Base-by-base conservation (phyloP, 1,139 yeast species). In the Meyerozyma athensensis region DNA sequence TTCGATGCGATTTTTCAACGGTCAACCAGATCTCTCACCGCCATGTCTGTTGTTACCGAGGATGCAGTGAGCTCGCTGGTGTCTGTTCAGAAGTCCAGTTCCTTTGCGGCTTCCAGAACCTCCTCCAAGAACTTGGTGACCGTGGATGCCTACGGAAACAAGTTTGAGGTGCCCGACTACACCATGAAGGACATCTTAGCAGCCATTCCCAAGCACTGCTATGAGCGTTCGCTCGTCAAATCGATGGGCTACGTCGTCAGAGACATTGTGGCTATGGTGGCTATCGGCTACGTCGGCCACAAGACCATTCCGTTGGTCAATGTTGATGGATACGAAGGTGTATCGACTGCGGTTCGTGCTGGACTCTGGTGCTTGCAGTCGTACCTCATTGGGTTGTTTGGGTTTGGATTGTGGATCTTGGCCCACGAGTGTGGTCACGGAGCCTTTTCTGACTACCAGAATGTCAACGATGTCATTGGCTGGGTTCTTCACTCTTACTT, bases 351-450 rank as follows among this genome's bases (percentile, higher is more conserved):
- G 8, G 52, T 65, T 10, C 71, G 92, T 51, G 72, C 74, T 43
- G 61, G 62, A 7, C 72, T 76, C 37, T 86, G 94, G 90, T 51
- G 69, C 35, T 61, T 56, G 26, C 81, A 72, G 42, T 56, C 66
- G 36, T 61, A 62, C 49, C 52, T 59, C 39, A 61, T 66, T 43
- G 77, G 78, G 24, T 59, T 72, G 39, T 63, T 72, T 43, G 72
- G 68, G 8, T 74, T 79, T 26, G 83, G 84, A 36, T 46, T 77
- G 32, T 78, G 83, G 83, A 76, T 78, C 39, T 54, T 78, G 58
- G 81, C 82, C 33, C 83, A 77, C 52, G 83, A 77, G 54, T 77
- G 83, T 68, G 83, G 83, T 39, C 83, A 77, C 53, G 77, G 72
- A 51, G 82, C 82, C 10, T 77, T 77, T 52, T 65, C 76, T 39